phyloP scores from a whole-genome alignment of 768 basidiomycete species.

The Tubosaeta brunneosetosa region DNA sequence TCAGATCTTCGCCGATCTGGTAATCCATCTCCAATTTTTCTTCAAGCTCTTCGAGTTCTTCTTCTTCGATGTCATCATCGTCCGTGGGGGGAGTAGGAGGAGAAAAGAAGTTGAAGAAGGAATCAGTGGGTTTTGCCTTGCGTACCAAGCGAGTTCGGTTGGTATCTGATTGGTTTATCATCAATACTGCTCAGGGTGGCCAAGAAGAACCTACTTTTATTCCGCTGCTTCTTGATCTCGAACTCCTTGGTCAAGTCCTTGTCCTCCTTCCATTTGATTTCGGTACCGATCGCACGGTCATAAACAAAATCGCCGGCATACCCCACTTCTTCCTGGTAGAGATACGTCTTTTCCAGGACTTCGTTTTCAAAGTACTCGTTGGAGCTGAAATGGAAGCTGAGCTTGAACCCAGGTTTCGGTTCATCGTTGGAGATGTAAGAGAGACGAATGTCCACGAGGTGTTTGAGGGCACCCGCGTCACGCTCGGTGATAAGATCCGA shows the following conservation, averaged over 20 bases:
- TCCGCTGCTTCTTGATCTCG: conserved; percentile 98
- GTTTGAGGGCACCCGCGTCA: conserved; percentile 81
- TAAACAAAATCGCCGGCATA: conserved; percentile 97
- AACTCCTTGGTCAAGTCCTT: conserved; percentile 97
- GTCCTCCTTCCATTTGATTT: conserved; percentile 97
- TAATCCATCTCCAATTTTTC: conserved; percentile 95
- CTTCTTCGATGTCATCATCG: conserved; percentile 71
- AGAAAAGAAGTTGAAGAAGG: conserved; percentile 98
- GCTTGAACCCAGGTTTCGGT: conserved; percentile 87
- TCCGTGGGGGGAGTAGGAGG: conserved; percentile 73
- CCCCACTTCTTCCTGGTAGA: conserved; percentile 89
- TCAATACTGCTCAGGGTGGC: background rate
- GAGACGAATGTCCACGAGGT: conserved; percentile 74
- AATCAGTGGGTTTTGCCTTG: conserved; percentile 87
- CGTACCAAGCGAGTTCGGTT: conserved; percentile 78
- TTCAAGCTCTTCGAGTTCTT: conserved; percentile 86
- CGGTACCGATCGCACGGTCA: conserved; percentile 86
- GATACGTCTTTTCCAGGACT: conserved; percentile 86
- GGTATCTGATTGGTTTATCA: conserved; percentile 48
- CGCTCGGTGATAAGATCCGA: conserved; percentile 89
- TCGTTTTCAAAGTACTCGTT: conserved; percentile 90
- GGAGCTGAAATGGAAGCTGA: conserved; percentile 72
- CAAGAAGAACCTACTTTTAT: conserved; percentile 69
- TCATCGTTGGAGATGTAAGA: conserved; percentile 64
- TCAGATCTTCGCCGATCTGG: conserved; percentile 96